A percentile compares a stretch with the other conserved stretches of the same genome.
These are phyloP conservation scores for Collybia sp. DNA, from an alignment of 768 basidiomycete species.

Conservation along the genomic window DNA sequence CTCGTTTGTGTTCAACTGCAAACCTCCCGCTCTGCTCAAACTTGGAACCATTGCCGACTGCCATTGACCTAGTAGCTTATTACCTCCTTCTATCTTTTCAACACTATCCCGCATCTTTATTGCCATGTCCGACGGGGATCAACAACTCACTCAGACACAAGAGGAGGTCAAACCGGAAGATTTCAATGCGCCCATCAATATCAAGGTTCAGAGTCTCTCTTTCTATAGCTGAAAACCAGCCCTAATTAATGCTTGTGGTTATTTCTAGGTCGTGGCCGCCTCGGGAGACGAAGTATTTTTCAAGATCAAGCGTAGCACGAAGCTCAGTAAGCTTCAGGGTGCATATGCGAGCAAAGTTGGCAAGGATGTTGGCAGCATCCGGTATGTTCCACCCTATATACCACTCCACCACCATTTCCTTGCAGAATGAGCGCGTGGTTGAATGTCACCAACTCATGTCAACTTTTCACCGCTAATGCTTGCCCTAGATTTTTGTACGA, in stretches of 20 bases:
- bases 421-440: neutral
- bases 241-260: neutral
- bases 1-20: too few species aligned
- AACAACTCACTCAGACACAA: constrained; percentile 26
- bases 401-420: too few species aligned
- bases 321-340: constrained; percentile 86
- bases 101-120: neutral
- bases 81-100: too few species aligned
- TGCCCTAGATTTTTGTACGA: constrained; percentile 84
- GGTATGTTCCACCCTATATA: constrained; percentile 44
- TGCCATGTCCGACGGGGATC: constrained; percentile 53
- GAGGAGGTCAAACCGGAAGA: constrained; percentile 53
- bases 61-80: too few species aligned
- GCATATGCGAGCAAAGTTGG: constrained; percentile 93
- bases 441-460: neutral
- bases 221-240: neutral
- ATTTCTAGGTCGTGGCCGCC: constrained; percentile 62
- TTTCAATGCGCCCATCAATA: constrained; percentile 64
- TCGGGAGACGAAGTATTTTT: constrained; percentile 89
- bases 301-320: constrained; percentile 94
- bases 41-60: too few species aligned
- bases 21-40: too few species aligned
- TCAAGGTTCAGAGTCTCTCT: constrained; percentile 49
- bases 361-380: constrained; percentile 82
- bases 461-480: neutral